Evolutionary conservation across 2,329 filamentous ascomycete species (phyloP), one percentile per base, ranked within the genome.

Genomic region (Hymenoscyphus scutula): DNA sequence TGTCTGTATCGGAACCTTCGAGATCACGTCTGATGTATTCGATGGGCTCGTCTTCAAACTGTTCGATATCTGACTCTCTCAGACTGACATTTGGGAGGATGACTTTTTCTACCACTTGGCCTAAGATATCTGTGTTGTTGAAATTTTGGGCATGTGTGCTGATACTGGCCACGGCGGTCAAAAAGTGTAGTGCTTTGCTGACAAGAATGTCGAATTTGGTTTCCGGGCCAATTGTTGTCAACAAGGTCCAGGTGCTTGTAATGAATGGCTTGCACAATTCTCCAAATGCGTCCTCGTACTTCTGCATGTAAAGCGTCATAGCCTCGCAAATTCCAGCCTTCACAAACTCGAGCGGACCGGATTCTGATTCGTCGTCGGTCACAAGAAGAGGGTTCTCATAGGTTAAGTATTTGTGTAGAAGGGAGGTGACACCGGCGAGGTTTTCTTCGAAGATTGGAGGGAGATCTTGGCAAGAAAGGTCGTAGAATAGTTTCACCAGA

Each of bases 31-130:
- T 86, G 73, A 99, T 99, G 74, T 96, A 99, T 76, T 99, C 95
- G 68, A 99, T 99, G 0, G 95, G 95, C 79, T 99, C 96, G 74
- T 99, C 96, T 74, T 99, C 95, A 70, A 99, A 98, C 68, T 97
- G 84, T 75, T 99, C 95, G 60, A 97, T 84, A 68, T 99, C 96
- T 0, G 93, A 95, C 72, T 97, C 95, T 68, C 96, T 87, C 64
- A 99, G 80, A 17, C 90, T 89, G 63, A 99, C 86, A 72, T 99
- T 99, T 10, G 95, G 94, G 67, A 99, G 79, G 62, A 99, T 91
- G 63, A 98, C 95, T 78, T 97, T 97, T 75, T 98, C 92, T 10
- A 97, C 91, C 59, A 99, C 91, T 74, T 97, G 90, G 19, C 87
- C 87, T 38, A 98, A 80, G 2, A 91, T 89, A 4, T 84, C 83